Evolutionary conservation across 208 protist species (phyloP), one percentile per base, ranked within the genome.

Genomic region (Blechomonas ayalai): DNA sequence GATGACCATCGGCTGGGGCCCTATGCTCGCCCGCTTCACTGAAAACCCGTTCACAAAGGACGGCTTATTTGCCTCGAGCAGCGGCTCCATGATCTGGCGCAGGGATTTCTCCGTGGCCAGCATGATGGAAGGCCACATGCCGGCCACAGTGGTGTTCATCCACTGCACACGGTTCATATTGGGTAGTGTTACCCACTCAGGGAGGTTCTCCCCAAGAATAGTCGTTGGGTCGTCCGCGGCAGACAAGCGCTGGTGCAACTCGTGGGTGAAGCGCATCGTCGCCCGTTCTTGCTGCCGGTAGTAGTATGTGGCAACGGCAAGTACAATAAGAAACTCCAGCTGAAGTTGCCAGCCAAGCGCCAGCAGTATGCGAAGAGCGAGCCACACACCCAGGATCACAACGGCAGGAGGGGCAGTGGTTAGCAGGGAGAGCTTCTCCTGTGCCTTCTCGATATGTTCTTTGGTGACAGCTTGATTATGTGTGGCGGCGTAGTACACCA

Each of bases 131-230:
- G 63, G 64, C 79, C 79, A 88, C 47, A 88, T 40, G 34, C 61
- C 51, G 13, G 19, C 45, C 24, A 88, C 55, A 29, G 71, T 62
- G 15, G 57, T 61, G 60, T 88, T 88, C 19, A 88, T 31, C 69
- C 69, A 88, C 59, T 73, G 64, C 24, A 78, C 79, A 27, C 70
- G 67, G 56, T 73, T 77, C 8, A 57, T 56, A 41, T 62, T 82
- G n/a, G 79, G 79, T 32, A 74, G 73, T 20, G 58, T 67, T 4
- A 88, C 58, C 79, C 79, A 88, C 59, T 81, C 70, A 10, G 79
- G 79, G 31, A 88, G 43, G 35, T 83, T 57, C 9, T 57, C 55
- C 12, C 73, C 73, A 9, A 88, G 46, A 19, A 88, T 47, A 12
- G 9, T 25, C 9, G 67, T 72, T 4, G 71, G 52, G 39, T 74